Evolutionary conservation across 345 rosid genomes (phyloP), one percentile per base, ranked within the genome.

Genomic region (Populus davidiana): DNA sequence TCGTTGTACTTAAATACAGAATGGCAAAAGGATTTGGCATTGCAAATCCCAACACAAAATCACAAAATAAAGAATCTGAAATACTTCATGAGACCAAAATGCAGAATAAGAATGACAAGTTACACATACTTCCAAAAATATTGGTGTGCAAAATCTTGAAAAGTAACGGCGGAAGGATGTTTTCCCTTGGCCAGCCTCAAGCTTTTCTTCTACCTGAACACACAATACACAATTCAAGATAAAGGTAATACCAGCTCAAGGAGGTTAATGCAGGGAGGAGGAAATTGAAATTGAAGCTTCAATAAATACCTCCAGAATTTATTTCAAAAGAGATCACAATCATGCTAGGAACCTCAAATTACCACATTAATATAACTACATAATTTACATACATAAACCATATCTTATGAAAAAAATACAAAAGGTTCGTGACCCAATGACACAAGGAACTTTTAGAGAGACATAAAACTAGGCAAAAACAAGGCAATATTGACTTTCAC

Each of bases 151-250:
- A 81, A 96, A 94, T 87, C 99, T 87, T 78, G 98, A 89, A 79
- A 96, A 91, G 72, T 92, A 83, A 64, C 98, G 98, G 20, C 98
- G 97, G 75, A 78, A 85, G 35, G 81, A 61, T 76, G 98, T 86
- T 78, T 96, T 96, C 73, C 94, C 97, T 86, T 94, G 98, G 54
- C 92, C 94, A 61, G 89, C 33, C 80, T 96, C 99, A 21, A 96
- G 97, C 85, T 94, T 94, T 88, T 96, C 99, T 86, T 96, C 99
- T 65, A 96, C 97, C 99, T 96, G 82, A 59, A n/a, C n/a, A 80
- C 9, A 72, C 38, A 56, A 74, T 43, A 38, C 20, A 41, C 69
- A 63, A 56, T 2, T 33, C 66, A 47, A 43, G 14, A 65, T 36
- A 49, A 20, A 49, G 64, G 70, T 33, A 35, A 62, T 69, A 36